Conservation (phyloP, 2,329 filamentous ascomycete genomes). For the Didymella pinodella region DNA sequence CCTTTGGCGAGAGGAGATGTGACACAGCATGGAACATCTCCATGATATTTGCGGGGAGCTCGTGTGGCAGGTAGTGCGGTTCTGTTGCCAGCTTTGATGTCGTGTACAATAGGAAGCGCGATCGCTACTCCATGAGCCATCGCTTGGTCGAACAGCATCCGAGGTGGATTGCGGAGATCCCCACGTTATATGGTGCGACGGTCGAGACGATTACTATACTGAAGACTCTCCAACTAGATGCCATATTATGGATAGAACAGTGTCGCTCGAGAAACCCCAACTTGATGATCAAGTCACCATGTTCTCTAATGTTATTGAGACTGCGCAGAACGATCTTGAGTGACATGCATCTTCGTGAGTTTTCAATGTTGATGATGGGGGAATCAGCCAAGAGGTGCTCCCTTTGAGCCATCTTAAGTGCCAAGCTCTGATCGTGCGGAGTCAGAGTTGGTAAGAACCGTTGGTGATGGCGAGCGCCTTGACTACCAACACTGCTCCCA, state of each 20-base stretch:
- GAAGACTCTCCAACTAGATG: background rate
- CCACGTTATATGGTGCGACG: background rate
- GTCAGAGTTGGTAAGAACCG: background rate
- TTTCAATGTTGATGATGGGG: background rate
- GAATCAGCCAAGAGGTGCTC: background rate
- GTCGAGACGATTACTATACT: background rate
- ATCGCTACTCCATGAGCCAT: background rate
- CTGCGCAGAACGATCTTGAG: background rate
- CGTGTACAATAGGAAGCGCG: conserved; percentile 3
- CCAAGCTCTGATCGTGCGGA: background rate
- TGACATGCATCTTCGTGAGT: background rate
- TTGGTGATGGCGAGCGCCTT: background rate
- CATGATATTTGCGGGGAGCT: conserved; percentile 1
- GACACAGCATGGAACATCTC: conserved; percentile 7
- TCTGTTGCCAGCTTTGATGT: background rate
- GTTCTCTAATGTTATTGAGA: background rate
- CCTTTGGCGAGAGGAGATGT: conserved; percentile 5
- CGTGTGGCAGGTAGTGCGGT: conserved; percentile 2
- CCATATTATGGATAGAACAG: background rate
- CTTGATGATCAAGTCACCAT: background rate
- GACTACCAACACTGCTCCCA: background rate
- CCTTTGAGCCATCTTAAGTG: background rate
- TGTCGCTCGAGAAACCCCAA: background rate
- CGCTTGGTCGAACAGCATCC: conserved; percentile 4
- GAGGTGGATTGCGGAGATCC: conserved; percentile 3